A percentile compares a stretch with the other conserved stretches of the same genome.
Evolutionary conservation across 2,329 filamentous ascomycete species (phyloP).

Genomic region (Aspergillus novofumigatus): DNA sequence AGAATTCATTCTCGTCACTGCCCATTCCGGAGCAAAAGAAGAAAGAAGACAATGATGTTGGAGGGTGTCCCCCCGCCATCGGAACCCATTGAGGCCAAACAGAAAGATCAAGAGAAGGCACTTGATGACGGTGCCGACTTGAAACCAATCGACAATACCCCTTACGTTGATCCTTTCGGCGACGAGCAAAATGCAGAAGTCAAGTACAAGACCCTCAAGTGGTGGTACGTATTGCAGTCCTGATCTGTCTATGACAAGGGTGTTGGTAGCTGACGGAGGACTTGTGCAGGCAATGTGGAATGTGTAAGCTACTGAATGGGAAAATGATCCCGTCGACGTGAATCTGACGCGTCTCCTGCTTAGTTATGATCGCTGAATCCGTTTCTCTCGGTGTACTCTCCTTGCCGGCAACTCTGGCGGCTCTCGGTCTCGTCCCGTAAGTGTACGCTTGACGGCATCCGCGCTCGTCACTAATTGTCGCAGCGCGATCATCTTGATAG

Average conservation of each 20-base stretch:
- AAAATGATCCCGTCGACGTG: background rate
- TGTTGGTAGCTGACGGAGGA: constrained; percentile 31
- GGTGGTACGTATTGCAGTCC: constrained; percentile 20
- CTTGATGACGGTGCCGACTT: constrained; percentile 10
- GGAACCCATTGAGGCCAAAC: constrained; percentile 12
- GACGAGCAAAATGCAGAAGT: constrained; percentile 35
- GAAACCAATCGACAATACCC: constrained; percentile 6
- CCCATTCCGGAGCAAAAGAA: background rate
- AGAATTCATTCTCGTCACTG: background rate
- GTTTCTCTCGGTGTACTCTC: constrained; percentile 55
- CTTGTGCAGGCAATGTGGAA: constrained; percentile 31
- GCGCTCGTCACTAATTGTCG: constrained; percentile 3
- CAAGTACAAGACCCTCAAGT: constrained; percentile 47
- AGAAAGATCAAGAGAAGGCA: constrained; percentile 3
- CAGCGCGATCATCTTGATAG: constrained; percentile 50
- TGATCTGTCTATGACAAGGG: background rate
- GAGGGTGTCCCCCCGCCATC: constrained; percentile 6
- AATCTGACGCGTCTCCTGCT: background rate
- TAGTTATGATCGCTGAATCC: constrained; percentile 54
- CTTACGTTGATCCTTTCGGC: constrained; percentile 27
- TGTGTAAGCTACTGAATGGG: constrained; percentile 24
- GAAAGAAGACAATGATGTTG: constrained; percentile 4
- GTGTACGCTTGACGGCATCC: constrained; percentile 10
- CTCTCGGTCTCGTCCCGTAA: constrained; percentile 49
- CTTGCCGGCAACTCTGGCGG: constrained; percentile 48